phyloP scores from a whole-genome alignment of 257 asterid species.

The Oldenlandia corymbosa region DNA sequence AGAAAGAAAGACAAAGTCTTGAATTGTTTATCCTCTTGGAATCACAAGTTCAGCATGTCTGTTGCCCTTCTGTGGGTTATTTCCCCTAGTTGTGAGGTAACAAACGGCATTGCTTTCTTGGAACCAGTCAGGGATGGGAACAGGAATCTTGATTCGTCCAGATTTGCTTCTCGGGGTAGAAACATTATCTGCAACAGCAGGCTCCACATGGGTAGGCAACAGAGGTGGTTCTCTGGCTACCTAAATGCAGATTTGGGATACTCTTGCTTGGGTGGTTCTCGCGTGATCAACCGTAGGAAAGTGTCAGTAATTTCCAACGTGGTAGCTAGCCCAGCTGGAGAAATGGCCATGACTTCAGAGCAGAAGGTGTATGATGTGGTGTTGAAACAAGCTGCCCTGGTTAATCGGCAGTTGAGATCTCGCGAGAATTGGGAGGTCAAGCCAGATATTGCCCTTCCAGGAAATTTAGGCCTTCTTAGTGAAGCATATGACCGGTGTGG shows the following conservation, averaged over 20 bases:
- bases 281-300: slow-evolving; percentile 29
- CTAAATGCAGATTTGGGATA: slow-evolving; percentile 33
- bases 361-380: slow-evolving; percentile 94
- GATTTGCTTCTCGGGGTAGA: slow-evolving; percentile 24
- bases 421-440: slow-evolving; percentile 50
- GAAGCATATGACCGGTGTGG: slow-evolving; percentile 97
- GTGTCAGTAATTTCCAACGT: slow-evolving; percentile 42
- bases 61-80: slow-evolving; percentile 68
- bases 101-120: slow-evolving; percentile 44
- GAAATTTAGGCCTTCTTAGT: slow-evolving; percentile 52
- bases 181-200: slow-evolving; percentile 30
- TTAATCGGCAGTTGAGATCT: slow-evolving; percentile 49
- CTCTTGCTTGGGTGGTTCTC: slow-evolving; percentile 32
- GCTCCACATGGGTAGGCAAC: slow-evolving; percentile 36
- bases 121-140: slow-evolving; percentile 50
- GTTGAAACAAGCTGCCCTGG: slow-evolving; percentile 84
- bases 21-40: slow-evolving; percentile 17
- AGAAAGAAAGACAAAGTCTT: slow-evolving; percentile 22
- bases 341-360: slow-evolving; percentile 63
- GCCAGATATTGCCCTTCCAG: slow-evolving; percentile 62
- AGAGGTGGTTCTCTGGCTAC: slow-evolving; percentile 28
- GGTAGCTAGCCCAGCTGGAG: slow-evolving; percentile 71
- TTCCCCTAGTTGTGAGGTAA: slow-evolving; percentile 53
- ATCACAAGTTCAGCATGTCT: slow-evolving; percentile 50
- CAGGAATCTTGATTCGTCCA: slow-evolving; percentile 35